Percentiles rank a stretch among this genome's conserved stretches.
phyloP scores from a whole-genome alignment of 768 basidiomycete species.

The Boletus tomentosulus region DNA sequence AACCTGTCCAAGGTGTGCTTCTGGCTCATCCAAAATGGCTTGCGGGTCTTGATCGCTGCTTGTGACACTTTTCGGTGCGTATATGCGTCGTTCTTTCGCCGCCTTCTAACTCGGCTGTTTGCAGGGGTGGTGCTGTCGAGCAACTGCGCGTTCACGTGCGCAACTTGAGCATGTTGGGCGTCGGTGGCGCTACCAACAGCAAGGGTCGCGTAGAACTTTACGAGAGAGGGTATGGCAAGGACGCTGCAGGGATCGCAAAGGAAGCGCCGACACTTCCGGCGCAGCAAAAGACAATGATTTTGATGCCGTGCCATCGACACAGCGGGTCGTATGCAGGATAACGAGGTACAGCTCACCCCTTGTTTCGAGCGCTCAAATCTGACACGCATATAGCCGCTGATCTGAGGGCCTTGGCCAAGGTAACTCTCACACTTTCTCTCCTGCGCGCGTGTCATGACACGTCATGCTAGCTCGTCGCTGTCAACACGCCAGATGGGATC shows the following conservation, averaged over 20 bases:
- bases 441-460: conserved; percentile 1
- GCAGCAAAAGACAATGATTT: conserved; percentile 85
- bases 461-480: conserved; percentile 72
- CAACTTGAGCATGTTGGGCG: conserved; percentile 81
- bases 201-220: conserved; percentile 86
- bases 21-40: conserved; percentile 95
- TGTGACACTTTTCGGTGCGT: conserved; percentile 93
- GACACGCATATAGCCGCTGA: conserved; percentile 62
- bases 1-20: conserved; percentile 98
- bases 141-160: conserved; percentile 95
- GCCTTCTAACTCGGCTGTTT: conserved; percentile 1
- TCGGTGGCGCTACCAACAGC: conserved; percentile 63
- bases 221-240: conserved; percentile 97
- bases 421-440: conserved; percentile 23
- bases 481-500: conserved; percentile 95
- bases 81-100: background rate
- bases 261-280: conserved; percentile 52
- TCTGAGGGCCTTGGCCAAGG: conserved; percentile 98
- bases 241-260: conserved; percentile 96
- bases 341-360: conserved; percentile 63
- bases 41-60: conserved; percentile 92
- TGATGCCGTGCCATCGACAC: conserved; percentile 96
- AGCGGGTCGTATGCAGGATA: conserved; percentile 98
- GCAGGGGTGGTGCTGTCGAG: conserved; percentile 93
- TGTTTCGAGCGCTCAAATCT: conserved; percentile 1